These are phyloP conservation scores for Fusarium lyarnte DNA, from an alignment of 2,329 filamentous ascomycete species.

Conservation along the genomic window DNA sequence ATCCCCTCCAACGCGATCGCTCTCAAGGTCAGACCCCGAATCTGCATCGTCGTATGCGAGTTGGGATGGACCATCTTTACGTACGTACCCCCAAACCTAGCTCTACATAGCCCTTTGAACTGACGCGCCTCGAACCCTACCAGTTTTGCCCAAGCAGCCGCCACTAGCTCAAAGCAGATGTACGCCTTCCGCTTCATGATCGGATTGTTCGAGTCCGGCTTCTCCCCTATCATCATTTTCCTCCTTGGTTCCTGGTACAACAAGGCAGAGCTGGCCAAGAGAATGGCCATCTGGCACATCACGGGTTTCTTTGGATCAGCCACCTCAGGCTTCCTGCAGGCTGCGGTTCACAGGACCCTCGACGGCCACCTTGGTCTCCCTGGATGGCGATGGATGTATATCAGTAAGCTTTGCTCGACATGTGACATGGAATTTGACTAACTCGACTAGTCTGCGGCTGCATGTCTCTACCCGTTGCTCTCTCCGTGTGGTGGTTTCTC, in stretches of 20 bases:
- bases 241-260: conserved; percentile 19
- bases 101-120: no score
- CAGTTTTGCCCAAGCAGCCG: background rate
- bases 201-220: conserved; percentile 13
- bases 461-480: background rate
- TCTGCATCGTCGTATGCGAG: background rate
- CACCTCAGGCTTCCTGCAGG: background rate
- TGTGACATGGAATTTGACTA: background rate
- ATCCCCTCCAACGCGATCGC: background rate
- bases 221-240: conserved; percentile 8
- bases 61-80: background rate
- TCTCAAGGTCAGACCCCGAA: background rate
- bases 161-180: background rate
- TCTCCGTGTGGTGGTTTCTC: background rate
- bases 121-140: background rate
- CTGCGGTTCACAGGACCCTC: background rate
- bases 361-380: background rate
- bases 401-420: background rate
- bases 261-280: conserved; percentile 14
- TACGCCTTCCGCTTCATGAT: conserved; percentile 10
- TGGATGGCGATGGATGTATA: background rate
- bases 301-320: conserved; percentile 30
- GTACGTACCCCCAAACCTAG: background rate
- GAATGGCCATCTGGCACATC: conserved; percentile 37
- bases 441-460: background rate